Evolutionary conservation across 345 rosid species (phyloP).

Genomic region (Salix purpurea): DNA sequence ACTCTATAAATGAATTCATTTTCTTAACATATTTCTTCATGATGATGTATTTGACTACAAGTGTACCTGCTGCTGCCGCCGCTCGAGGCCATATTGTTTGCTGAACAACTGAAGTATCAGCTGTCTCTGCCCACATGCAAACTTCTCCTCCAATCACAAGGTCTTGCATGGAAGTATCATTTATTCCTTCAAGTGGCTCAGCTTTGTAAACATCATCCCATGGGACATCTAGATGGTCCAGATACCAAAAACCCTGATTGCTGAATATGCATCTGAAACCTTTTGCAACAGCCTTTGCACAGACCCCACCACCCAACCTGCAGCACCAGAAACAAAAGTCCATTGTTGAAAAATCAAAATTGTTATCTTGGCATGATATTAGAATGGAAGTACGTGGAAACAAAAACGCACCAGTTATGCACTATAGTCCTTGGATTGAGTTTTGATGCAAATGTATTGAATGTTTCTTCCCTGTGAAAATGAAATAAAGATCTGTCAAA

Average conservation of each 20-base stretch:
- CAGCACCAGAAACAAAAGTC: neutral
- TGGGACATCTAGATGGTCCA: slow-evolving; percentile 80
- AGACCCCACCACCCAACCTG: slow-evolving; percentile 86
- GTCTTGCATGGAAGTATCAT: slow-evolving; percentile 45
- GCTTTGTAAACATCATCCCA: slow-evolving; percentile 69
- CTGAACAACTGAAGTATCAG: slow-evolving; percentile 76
- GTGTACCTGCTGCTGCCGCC: slow-evolving; percentile 78
- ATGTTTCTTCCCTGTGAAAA: slow-evolving; percentile 77
- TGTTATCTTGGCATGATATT: neutral
- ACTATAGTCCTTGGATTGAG: slow-evolving; percentile 82
- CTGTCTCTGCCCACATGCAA: slow-evolving; percentile 91
- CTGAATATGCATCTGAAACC: slow-evolving; percentile 90
- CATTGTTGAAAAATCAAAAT: neutral
- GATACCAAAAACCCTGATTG: slow-evolving; percentile 88
- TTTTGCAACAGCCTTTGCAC: slow-evolving; percentile 75
- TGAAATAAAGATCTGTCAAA: slow-evolving; percentile 11
- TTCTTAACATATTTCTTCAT: neutral
- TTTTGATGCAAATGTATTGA: slow-evolving; percentile 53
- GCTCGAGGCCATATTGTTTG: slow-evolving; percentile 97
- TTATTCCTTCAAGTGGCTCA: slow-evolving; percentile 79
- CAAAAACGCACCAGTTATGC: slow-evolving; percentile 69
- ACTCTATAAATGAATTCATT: neutral
- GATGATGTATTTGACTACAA: neutral
- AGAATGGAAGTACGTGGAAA: neutral
- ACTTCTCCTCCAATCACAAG: slow-evolving; percentile 97